These are phyloP conservation scores for Ambrosia hybrid DNA, from an alignment of 140 eudicot species.

Conservation along the genomic window DNA sequence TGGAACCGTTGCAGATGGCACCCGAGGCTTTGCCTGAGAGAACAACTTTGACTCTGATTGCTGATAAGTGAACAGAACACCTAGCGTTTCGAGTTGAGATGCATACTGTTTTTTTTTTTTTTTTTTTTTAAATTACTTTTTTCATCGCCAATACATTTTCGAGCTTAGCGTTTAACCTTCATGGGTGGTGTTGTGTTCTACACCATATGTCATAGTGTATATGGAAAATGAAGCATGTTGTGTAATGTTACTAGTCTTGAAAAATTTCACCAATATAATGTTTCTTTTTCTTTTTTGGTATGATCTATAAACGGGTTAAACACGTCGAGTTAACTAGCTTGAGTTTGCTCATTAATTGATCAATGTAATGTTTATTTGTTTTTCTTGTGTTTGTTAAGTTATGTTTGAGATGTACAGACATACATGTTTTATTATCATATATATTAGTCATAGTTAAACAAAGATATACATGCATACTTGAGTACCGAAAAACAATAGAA, in stretches of 20 bases:
- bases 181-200: conserved; percentile 22
- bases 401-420: too few species aligned
- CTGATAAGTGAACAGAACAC: conserved; percentile 33
- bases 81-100: conserved; percentile 21
- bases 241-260: conserved; percentile 1
- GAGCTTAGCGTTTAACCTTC: conserved; percentile 18
- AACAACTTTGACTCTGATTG: conserved; percentile 43
- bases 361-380: too few species aligned
- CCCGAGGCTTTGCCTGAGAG: conserved; percentile 32
- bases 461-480: too few species aligned
- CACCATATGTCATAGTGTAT: conserved; percentile 21
- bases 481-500: too few species aligned
- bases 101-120: conserved; percentile 7
- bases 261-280: conserved; percentile 12
- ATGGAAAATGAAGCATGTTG: conserved; percentile 19
- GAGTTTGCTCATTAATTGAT: neutral
- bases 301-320: neutral
- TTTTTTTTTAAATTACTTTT: conserved; percentile 9
- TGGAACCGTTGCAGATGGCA: conserved; percentile 84
- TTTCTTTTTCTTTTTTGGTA: neutral
- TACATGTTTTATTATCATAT: too few species aligned
- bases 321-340: neutral
- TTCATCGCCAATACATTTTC: conserved; percentile 4
- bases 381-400: too few species aligned
- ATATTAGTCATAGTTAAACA: too few species aligned